Evolutionary conservation across 2,329 filamentous ascomycete species (phyloP).

Genomic region (Trichoderma koningii): DNA sequence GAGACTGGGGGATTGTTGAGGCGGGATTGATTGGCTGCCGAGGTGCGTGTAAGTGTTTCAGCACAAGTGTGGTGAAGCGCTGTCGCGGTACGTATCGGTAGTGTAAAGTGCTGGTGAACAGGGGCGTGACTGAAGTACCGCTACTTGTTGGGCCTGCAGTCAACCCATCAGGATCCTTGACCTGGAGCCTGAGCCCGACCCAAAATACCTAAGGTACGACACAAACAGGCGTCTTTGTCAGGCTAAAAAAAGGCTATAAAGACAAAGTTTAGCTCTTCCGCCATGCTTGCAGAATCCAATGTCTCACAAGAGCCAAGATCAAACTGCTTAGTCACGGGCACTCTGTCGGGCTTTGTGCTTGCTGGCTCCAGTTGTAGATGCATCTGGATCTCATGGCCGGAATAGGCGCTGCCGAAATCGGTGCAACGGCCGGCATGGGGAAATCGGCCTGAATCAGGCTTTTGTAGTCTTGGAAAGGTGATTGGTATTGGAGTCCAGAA

Average conservation of each 20-base stretch:
- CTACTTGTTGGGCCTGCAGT: neutral
- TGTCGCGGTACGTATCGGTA: neutral
- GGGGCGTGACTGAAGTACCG: neutral
- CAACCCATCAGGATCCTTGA: neutral
- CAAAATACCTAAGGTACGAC: neutral
- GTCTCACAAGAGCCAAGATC: neutral
- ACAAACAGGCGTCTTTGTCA: neutral
- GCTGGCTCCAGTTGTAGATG: neutral
- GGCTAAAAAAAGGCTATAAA: neutral
- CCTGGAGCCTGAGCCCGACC: neutral
- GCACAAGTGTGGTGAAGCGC: constrained; percentile 5
- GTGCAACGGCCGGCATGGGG: neutral
- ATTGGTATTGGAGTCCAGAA: neutral
- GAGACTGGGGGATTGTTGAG: constrained; percentile 18
- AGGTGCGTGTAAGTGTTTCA: constrained; percentile 25
- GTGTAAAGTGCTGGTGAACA: neutral
- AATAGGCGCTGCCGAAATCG: neutral
- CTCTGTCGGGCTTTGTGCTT: neutral
- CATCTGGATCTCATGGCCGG: neutral
- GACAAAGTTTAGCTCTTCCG: neutral
- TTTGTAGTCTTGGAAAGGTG: neutral
- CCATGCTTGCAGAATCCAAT: neutral
- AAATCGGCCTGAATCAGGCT: neutral
- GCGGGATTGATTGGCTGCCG: constrained; percentile 24
- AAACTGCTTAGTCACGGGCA: neutral